A percentile compares a stretch with the other conserved stretches of the same genome.
phyloP scores from a whole-genome alignment of 73 alveolate genomes.

The Blepharisma stoltei region DNA sequence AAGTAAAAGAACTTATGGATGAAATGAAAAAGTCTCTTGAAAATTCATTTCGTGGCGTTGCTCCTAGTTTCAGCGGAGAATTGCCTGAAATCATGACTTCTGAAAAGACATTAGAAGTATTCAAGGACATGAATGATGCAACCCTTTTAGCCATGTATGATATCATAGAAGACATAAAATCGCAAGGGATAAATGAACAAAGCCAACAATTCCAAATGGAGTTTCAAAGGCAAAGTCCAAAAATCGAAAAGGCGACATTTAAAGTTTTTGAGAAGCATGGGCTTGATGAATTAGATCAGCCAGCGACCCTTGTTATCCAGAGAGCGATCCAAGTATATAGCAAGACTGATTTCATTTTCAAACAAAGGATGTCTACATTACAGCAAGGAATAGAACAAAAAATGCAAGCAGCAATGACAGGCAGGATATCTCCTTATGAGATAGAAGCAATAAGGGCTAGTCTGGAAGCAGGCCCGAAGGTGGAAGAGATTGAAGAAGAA shows the following conservation, averaged over 20 bases:
- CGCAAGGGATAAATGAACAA: background rate
- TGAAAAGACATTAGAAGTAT: background rate
- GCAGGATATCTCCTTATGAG: too few relatives aligned
- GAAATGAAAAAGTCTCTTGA: slow-evolving; percentile 11
- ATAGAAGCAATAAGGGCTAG: too few relatives aligned
- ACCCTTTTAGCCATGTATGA: background rate
- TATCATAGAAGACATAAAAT: background rate
- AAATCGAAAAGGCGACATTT: background rate
- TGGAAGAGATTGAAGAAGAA: too few relatives aligned
- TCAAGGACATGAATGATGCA: background rate
- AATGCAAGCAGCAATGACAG: too few relatives aligned
- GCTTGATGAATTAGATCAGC: background rate
- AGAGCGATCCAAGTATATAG: too few relatives aligned
- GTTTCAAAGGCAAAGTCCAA: background rate
- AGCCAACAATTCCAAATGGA: background rate
- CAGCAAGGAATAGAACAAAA: too few relatives aligned
- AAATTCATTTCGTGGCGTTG: background rate
- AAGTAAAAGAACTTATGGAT: background rate
- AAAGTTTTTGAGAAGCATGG: background rate
- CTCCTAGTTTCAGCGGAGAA: background rate
- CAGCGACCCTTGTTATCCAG: too few relatives aligned
- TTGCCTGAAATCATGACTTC: slow-evolving; percentile 4
- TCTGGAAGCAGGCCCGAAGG: too few relatives aligned
- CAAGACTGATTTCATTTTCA: too few relatives aligned
- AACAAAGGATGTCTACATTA: too few relatives aligned